Conservation (phyloP, 805 yeast species). For the Saturnispora hagleri region DNA sequence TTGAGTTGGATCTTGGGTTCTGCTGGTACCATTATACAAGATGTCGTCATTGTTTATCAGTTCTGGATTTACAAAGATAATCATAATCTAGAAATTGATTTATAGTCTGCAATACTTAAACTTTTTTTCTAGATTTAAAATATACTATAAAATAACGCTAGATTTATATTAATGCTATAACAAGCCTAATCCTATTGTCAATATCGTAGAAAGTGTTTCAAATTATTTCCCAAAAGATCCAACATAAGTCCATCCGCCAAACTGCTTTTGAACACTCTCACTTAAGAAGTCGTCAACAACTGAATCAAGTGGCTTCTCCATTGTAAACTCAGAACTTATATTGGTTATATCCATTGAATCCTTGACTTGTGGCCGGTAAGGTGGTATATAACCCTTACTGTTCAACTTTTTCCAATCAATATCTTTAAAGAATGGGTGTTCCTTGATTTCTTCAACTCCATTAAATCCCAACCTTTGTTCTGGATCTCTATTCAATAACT, state of each 20-base stretch:
- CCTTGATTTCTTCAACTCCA: slow-evolving; percentile 78
- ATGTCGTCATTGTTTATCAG: slow-evolving; percentile 53
- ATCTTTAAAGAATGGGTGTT: slow-evolving; percentile 78
- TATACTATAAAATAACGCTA: not conserved
- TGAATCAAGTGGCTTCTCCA: slow-evolving; percentile 87
- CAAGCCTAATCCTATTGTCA: not conserved
- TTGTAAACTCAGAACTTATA: slow-evolving; percentile 87
- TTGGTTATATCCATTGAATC: slow-evolving; percentile 85
- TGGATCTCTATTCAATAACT: slow-evolving; percentile 80
- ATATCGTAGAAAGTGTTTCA: not conserved
- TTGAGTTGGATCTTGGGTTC: slow-evolving; percentile 75
- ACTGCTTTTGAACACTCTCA: slow-evolving; percentile 93
- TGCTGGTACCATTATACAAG: slow-evolving; percentile 69
- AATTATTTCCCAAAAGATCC: slow-evolving; percentile 33
- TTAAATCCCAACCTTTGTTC: slow-evolving; percentile 61
- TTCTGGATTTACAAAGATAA: slow-evolving; percentile 45
- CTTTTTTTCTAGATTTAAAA: not conserved
- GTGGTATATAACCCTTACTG: slow-evolving; percentile 87
- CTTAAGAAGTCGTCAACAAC: slow-evolving; percentile 88
- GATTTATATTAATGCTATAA: not conserved
- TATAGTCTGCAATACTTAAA: not conserved
- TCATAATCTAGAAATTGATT: not conserved
- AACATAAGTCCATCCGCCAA: slow-evolving; percentile 98
- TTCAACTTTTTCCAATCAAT: slow-evolving; percentile 82
- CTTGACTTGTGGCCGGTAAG: slow-evolving; percentile 86